Conservation (phyloP, 768 basidiomycete genomes). For the Mycena vulgaris region DNA sequence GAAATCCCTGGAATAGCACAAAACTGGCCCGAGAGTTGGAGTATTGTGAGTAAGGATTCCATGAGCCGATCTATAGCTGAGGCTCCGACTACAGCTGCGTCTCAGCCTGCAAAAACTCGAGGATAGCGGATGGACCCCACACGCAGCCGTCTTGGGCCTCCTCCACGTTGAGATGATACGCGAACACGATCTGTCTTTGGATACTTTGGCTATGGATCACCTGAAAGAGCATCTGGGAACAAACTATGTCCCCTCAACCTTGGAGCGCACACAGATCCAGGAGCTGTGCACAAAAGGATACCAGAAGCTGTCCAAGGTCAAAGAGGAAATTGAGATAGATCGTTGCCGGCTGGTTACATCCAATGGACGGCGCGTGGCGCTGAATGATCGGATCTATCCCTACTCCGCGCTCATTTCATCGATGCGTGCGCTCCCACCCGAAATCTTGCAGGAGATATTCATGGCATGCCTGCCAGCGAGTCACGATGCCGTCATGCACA, state of each 20-base stretch:
- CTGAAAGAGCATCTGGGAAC: slow-evolving; percentile 8
- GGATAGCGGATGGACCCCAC: neutral
- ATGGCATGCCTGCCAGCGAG: neutral
- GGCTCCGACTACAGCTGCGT: neutral
- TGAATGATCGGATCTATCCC: neutral
- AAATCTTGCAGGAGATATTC: slow-evolving; percentile 25
- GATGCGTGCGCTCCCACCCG: slow-evolving; percentile 8
- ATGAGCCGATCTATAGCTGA: neutral
- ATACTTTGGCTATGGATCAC: neutral
- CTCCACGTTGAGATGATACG: neutral
- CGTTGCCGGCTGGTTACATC: neutral
- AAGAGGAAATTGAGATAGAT: neutral
- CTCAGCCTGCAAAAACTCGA: neutral
- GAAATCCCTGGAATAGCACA: neutral
- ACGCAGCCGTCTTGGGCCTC: neutral
- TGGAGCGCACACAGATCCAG: neutral
- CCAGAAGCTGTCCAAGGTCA: neutral
- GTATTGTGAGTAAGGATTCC: neutral
- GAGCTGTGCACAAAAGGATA: neutral
- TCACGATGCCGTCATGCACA: slow-evolving; percentile 15
- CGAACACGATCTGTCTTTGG: neutral
- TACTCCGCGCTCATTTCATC: slow-evolving; percentile 20
- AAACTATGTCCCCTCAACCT: slow-evolving; percentile 6
- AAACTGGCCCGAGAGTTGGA: slow-evolving; percentile 16
- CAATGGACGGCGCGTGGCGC: neutral